These are phyloP conservation scores for Penicillium sp. DNA, from an alignment of 2,329 filamentous ascomycete species.

Conservation along the genomic window DNA sequence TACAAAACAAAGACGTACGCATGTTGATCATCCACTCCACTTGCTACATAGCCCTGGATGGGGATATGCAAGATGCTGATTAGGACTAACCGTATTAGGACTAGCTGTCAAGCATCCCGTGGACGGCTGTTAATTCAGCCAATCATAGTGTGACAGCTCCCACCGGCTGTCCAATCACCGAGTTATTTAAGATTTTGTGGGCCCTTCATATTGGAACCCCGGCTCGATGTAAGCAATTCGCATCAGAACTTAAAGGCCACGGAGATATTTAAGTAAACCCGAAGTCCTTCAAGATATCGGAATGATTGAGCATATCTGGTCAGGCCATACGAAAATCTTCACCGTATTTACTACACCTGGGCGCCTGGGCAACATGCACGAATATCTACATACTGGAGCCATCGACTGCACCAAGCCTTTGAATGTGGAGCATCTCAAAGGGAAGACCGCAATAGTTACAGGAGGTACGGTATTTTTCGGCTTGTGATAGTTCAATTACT, in stretches of 20 bases:
- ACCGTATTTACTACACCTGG: no score
- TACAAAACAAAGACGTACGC: background rate
- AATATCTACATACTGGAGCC: background rate
- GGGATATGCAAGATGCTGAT: background rate
- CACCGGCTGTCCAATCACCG: no score
- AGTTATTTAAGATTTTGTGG: background rate
- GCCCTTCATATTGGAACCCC: background rate
- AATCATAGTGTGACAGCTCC: background rate
- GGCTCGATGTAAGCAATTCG: background rate
- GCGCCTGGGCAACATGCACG: background rate
- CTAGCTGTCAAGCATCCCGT: background rate
- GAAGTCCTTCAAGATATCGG: background rate
- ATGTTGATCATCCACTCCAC: background rate
- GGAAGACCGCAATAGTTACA: slow-evolving; percentile 36
- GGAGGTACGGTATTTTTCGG: background rate
- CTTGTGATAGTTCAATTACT: background rate
- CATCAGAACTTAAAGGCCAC: background rate
- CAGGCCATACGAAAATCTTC: no score
- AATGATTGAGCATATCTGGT: no score
- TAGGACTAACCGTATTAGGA: background rate
- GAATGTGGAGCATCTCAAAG: slow-evolving; percentile 16
- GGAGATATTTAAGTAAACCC: background rate
- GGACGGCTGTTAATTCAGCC: background rate
- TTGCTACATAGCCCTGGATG: background rate
- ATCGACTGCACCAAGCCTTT: background rate